Base-by-base conservation (phyloP, 176 grass and related monocot species). In the Triticum turgidum region DNA sequence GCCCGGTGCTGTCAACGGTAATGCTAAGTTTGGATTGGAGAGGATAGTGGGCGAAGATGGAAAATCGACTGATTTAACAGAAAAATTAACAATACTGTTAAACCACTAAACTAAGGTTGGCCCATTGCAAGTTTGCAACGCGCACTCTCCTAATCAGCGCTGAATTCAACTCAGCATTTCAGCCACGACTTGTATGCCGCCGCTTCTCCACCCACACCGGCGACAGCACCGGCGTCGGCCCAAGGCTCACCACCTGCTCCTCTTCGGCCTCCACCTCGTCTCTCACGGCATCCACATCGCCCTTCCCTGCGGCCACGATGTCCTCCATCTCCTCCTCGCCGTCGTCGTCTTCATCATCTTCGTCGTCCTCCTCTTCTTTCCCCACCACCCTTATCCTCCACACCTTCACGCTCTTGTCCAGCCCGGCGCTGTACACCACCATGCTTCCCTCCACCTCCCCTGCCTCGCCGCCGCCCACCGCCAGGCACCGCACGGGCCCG, bases 391-490 rank as follows among this genome's bases (percentile, higher is more conserved):
- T 89, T 73, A 98, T 93, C 73, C 95, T 92, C 95, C 95, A 98
- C 22, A 93, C 95, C 88, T 98, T 98, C 35, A 98, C 93, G 86
- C 92, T 95, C 77, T 73, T 87, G 84, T 98, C 95, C 61, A 92
- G 80, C 76, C 95, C 94, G 0, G 93, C 89, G 51, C 93, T 98
- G 82, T 98, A 98, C 6, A 98, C 82, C 67, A 98, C 83, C 89
- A 95, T 86, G 65, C 93, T 92, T 0, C 94, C 88, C 2, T 93
- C 92, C 65, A 91, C 89, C 7, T 90, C 92, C 27, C 94, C 88
- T 2, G 86, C 84, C 81, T 93, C 95, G 27, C 89, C 78, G 15
- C 91, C 88, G 22, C 90, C 89, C 38, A 89, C 93, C 1, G 89
- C 93, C 22, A 98, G 81, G 93, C 93, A 98, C 14, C 95, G 83